phyloP scores from a whole-genome alignment of 371 early-diverging fungal genomes.

The Syncephalastrum sp. region DNA sequence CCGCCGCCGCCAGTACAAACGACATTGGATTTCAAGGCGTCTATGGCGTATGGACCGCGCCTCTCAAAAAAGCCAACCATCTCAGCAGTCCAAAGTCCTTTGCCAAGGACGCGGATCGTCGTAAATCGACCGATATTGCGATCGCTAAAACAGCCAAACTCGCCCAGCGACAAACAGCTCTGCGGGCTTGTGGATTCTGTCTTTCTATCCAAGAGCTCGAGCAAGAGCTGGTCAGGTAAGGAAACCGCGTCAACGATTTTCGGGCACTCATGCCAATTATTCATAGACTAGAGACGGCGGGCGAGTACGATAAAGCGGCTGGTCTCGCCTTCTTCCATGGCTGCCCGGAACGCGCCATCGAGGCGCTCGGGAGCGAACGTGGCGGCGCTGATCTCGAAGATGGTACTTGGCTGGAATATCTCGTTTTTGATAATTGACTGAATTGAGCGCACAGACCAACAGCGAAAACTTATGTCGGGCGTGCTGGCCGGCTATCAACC shows the following conservation, averaged over 20 bases:
- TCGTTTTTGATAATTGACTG: neutral
- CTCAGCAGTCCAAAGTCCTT: constrained; percentile 10
- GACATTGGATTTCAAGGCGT: constrained; percentile 78
- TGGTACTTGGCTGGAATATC: too few species aligned
- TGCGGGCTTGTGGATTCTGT: constrained; percentile 76
- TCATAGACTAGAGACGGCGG: constrained; percentile 61
- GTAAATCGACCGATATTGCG: constrained; percentile 27
- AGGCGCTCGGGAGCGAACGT: constrained; percentile 55
- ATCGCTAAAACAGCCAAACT: constrained; percentile 54
- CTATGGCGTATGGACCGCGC: constrained; percentile 50
- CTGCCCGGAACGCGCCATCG: constrained; percentile 69
- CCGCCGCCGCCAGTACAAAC: constrained; percentile 1
- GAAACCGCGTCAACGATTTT: neutral
- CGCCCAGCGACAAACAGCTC: constrained; percentile 64
- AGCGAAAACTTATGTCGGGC: constrained; percentile 74
- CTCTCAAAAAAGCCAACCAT: neutral
- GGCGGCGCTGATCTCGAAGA: constrained; percentile 7
- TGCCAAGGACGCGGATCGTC: constrained; percentile 16
- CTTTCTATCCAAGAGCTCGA: constrained; percentile 65
- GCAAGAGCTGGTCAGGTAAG: constrained; percentile 56
- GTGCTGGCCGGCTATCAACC: constrained; percentile 67
- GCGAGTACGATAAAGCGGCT: constrained; percentile 81
- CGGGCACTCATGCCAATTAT: neutral
- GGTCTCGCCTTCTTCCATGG: constrained; percentile 86
- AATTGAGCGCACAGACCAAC: constrained; percentile 54